Evolutionary conservation across 2,329 filamentous ascomycete genomes (phyloP).

Genomic region (Aspergillus pseudoterreus): DNA sequence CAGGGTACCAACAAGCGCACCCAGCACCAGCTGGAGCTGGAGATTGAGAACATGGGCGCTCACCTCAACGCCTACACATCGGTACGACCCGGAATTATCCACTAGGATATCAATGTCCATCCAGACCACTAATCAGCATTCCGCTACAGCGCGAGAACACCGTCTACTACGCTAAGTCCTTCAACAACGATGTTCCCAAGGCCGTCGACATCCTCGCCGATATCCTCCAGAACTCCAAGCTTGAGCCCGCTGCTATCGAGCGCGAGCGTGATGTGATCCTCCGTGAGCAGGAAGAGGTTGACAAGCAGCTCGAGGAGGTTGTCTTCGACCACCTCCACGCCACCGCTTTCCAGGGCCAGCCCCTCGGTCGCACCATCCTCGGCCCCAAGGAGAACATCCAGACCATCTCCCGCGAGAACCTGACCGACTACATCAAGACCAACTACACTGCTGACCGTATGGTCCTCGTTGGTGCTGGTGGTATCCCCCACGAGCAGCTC

Average conservation of each 20-base stretch:
- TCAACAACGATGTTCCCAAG: constrained; percentile 95
- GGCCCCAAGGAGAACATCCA: constrained; percentile 98
- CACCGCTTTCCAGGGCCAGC: constrained; percentile 94
- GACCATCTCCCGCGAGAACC: constrained; percentile 86
- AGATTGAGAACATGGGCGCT: constrained; percentile 99
- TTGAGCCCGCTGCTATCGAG: constrained; percentile 88
- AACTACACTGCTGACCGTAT: constrained; percentile 99
- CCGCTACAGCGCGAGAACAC: constrained; percentile 86
- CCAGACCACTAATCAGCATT: constrained; percentile 15
- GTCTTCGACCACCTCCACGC: constrained; percentile 99
- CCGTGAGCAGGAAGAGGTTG: constrained; percentile 97
- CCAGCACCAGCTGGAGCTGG: constrained; percentile 95
- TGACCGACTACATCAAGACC: constrained; percentile 95
- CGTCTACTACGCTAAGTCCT: constrained; percentile 97
- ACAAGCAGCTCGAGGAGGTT: constrained; percentile 99
- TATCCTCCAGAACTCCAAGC: constrained; percentile 98
- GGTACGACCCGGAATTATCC: constrained; percentile 55
- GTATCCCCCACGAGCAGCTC: constrained; percentile 87
- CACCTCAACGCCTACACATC: constrained; percentile 99
- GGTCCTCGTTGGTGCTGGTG: constrained; percentile 94
- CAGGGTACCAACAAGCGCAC: constrained; percentile 87
- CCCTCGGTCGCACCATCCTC: constrained; percentile 94
- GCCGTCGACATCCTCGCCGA: constrained; percentile 98
- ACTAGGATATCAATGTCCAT: constrained; percentile 12
- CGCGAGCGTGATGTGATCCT: constrained; percentile 98